Evolutionary conservation across 2,329 filamentous ascomycete species (phyloP).

Genomic region (Xylaria hypoxylon): DNA sequence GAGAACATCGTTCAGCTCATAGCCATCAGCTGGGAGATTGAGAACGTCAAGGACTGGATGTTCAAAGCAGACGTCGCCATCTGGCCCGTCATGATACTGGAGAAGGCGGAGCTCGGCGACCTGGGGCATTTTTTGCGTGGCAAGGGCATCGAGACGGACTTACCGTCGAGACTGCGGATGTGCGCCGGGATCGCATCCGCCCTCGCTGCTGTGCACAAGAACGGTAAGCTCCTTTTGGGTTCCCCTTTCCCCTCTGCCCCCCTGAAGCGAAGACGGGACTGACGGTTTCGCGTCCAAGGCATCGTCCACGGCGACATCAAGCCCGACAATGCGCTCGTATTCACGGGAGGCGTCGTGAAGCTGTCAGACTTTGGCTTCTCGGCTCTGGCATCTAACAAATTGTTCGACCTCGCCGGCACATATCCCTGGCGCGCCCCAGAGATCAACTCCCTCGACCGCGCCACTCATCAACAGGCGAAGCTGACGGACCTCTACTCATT

Average conservation of each 20-base stretch:
- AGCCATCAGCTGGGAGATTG: not conserved
- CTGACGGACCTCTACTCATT: not conserved
- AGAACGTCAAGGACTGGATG: not conserved
- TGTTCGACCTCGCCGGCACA: not conserved
- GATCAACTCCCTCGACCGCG: not conserved
- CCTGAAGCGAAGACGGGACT: no score
- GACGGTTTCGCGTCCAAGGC: not conserved
- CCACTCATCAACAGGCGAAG: not conserved
- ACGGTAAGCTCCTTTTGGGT: not conserved
- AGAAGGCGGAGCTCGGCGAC: not conserved
- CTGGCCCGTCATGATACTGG: not conserved
- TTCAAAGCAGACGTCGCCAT: not conserved
- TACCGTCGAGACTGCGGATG: no score
- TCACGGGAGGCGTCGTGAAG: not conserved
- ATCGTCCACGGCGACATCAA: constrained; percentile 3
- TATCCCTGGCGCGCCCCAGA: not conserved
- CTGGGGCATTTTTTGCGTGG: not conserved
- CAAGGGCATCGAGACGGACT: no score
- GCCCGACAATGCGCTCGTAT: not conserved
- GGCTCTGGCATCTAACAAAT: not conserved
- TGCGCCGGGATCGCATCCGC: not conserved
- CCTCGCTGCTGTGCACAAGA: not conserved
- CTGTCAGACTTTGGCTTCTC: not conserved
- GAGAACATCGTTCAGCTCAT: not conserved
- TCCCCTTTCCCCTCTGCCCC: no score